phyloP scores from a whole-genome alignment of 2,329 filamentous ascomycete species.

The Monilinia laxa region DNA sequence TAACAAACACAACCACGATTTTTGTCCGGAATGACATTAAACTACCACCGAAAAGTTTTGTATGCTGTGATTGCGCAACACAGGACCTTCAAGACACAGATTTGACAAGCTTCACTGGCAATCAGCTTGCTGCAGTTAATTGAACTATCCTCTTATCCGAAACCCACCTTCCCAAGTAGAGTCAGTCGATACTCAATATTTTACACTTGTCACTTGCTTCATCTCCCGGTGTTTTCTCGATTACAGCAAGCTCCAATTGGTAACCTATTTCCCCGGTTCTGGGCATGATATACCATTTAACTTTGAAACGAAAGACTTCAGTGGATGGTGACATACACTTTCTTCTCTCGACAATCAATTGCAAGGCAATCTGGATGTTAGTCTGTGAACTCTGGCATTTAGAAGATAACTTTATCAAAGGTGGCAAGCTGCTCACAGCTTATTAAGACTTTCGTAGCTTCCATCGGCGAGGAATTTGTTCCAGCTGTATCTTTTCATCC shows the following conservation, averaged over 20 bases:
- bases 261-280: too few relatives aligned
- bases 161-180: too few relatives aligned
- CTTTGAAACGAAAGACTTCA: not conserved
- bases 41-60: not conserved
- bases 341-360: not conserved
- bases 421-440: too few relatives aligned
- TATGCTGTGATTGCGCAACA: not conserved
- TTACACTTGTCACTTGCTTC: too few relatives aligned
- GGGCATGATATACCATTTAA: too few relatives aligned
- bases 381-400: not conserved
- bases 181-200: too few relatives aligned
- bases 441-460: not conserved
- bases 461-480: too few relatives aligned
- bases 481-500: too few relatives aligned
- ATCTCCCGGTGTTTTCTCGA: too few relatives aligned
- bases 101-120: not conserved
- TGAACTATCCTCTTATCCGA: too few relatives aligned
- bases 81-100: not conserved
- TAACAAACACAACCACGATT: not conserved
- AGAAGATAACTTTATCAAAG: not conserved
- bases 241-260: too few relatives aligned
- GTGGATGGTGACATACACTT: too few relatives aligned
- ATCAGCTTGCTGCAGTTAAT: not conserved
- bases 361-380: not conserved
- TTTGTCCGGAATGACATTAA: constrained; percentile 10